Evolutionary conservation across 139 green algal species (phyloP).

Genomic region (Micractinium sp.): DNA sequence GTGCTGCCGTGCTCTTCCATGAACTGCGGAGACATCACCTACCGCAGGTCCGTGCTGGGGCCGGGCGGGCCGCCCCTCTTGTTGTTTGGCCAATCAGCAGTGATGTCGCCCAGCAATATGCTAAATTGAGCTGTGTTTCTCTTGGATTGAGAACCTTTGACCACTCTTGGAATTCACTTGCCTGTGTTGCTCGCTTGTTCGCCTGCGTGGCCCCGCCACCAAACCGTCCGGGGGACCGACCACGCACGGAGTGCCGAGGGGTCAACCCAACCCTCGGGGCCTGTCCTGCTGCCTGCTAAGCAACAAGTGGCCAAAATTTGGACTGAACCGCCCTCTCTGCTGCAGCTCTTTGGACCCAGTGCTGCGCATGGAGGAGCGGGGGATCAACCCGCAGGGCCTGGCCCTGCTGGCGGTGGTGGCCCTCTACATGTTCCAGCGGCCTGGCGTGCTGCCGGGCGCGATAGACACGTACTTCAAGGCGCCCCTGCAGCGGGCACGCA

Average conservation of each 20-base stretch:
- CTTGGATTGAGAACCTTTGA: neutral
- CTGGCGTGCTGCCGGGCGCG: conserved; percentile 80
- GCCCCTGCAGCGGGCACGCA: conserved; percentile 56
- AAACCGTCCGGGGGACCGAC: no score
- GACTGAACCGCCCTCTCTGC: no score
- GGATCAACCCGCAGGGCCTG: conserved; percentile 68
- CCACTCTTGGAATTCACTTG: neutral
- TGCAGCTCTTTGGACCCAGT: conserved; percentile 86
- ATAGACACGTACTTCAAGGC: conserved; percentile 85
- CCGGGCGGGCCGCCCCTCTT: neutral
- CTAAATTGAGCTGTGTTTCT: no score
- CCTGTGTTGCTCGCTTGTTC: neutral
- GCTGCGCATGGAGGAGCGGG: conserved; percentile 78
- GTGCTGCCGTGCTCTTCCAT: conserved; percentile 82
- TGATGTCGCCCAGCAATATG: no score
- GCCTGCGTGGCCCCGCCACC: no score
- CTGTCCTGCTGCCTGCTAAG: no score
- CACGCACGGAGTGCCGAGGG: no score
- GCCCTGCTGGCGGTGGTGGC: conserved; percentile 52
- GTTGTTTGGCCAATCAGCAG: neutral
- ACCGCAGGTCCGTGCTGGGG: conserved; percentile 74
- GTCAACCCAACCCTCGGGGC: no score
- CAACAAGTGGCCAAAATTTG: no score
- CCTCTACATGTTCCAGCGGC: conserved; percentile 73
- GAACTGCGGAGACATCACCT: conserved; percentile 89